Evolutionary conservation across 495 filamentous ascomycete species (phyloP).

Genomic region (Hyaloscypha bicolor): DNA sequence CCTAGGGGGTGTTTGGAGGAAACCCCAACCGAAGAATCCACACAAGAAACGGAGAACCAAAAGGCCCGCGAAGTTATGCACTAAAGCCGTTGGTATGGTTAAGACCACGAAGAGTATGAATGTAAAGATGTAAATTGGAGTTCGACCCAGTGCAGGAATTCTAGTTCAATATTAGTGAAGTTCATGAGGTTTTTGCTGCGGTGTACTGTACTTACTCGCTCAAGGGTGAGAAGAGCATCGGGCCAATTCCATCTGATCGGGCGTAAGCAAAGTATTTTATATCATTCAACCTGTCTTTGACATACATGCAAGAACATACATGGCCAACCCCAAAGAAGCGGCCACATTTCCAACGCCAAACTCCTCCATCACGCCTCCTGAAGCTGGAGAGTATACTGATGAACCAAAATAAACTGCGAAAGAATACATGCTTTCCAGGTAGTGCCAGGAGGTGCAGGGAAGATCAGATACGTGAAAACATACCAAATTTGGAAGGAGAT

Average conservation of each 20-base stretch:
- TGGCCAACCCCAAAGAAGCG: constrained; percentile 50
- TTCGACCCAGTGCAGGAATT: constrained; percentile 63
- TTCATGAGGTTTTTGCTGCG: too few relatives aligned
- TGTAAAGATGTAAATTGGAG: constrained; percentile 68
- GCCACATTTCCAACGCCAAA: constrained; percentile 55
- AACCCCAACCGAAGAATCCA: constrained; percentile 71
- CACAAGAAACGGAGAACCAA: constrained; percentile 71
- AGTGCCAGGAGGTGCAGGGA: too few relatives aligned
- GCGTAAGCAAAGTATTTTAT: not conserved
- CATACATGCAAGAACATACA: constrained; percentile 28
- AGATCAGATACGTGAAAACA: constrained; percentile 14
- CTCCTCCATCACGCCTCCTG: constrained; percentile 45
- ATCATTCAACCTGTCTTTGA: too few relatives aligned
- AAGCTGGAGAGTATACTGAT: constrained; percentile 45
- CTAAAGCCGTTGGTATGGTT: constrained; percentile 73
- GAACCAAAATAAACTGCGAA: constrained; percentile 47
- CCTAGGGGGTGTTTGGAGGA: constrained; percentile 40
- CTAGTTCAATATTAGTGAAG: too few relatives aligned
- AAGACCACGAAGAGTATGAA: constrained; percentile 71
- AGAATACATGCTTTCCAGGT: constrained; percentile 37
- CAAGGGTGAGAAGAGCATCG: constrained; percentile 40
- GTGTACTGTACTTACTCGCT: constrained; percentile 38
- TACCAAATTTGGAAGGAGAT: constrained; percentile 47
- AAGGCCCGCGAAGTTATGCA: constrained; percentile 68
- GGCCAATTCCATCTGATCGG: constrained; percentile 45